Evolutionary conservation across 208 protist genomes (phyloP), one percentile per base, ranked within the genome.

Genomic region (Trypanosoma cruzi): DNA sequence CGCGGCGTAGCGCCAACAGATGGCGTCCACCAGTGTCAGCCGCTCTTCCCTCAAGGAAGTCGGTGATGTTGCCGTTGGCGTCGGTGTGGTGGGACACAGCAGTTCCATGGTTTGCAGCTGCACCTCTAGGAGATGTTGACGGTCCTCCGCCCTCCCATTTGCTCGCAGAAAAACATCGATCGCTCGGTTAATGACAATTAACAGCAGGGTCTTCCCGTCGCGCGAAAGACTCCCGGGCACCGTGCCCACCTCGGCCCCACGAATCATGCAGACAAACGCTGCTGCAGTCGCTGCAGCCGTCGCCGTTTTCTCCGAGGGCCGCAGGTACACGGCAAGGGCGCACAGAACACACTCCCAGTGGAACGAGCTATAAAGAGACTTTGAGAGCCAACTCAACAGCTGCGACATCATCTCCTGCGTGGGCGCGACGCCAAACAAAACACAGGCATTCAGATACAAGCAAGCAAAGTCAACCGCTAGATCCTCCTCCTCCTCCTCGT

Each of bases 261-360:
- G 60, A 11, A 68, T 13, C 54, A 75, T 52, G 11, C 40, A 42
- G 48, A 64, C n/a, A 60, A 76, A 66, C n/a, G 57, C 56, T 18
- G 20, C n/a, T n/a, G 62, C 34, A 26, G n/a, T 34, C 10, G 28
- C 32, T 32, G 8, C 13, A 6, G 61, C 36, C 36, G 13, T 46
- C 31, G 24, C 22, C 50, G 52, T 56, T 50, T 14, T 44, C 34
- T 16, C 16, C 20, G 22, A 32, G 16, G 56, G 49, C n/a, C 42
- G 55, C 56, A 76, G 16, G n/a, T 40, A 42, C 7, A 26, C 44
- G 37, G 64, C 14, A 57, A 76, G 56, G 28, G 58, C 63, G 44
- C 48, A 71, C 11, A 76, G 48, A 20, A 70, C 54, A 71, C 71
- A 76, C 46, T 76, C 71, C 71, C 71, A 76, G 29, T 71, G 64